Evolutionary conservation across 345 rosid genomes (phyloP), one percentile per base, ranked within the genome.

Genomic region (Murraya koenigii): DNA sequence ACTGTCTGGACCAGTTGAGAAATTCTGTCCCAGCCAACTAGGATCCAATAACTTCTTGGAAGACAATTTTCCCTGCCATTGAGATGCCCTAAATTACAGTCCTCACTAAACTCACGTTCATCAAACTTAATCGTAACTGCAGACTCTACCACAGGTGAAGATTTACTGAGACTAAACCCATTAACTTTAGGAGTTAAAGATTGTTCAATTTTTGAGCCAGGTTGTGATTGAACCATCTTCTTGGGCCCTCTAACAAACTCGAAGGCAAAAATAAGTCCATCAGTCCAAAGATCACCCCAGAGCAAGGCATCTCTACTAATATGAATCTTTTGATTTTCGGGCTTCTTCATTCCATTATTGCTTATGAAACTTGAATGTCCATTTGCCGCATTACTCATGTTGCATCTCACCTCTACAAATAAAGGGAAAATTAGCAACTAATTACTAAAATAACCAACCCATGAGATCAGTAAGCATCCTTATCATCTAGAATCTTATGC

Each of bases 201-300:
- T 28, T 20, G 66, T 3, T 22, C 10, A 60, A 76, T 1, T 15
- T 77, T 86, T 63, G 81, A 63, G 36, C 35, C 66, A 22, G 60
- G 44, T 39, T 78, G 82, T n/a, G 66, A 47, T 30, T 66, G 77
- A 69, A 56, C 28, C 71, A 26, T 71, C 77, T 78, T 87, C 78
- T 69, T 79, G 39, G 19, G 80, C 73, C 82, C 80, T 77, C 64
- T 69, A 78, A 80, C 66, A 58, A 75, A 86, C 75, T 89, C 91
- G n/a, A 89, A 89, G 55, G 89, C 94, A 75, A 90, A 87, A 17
- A 87, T 84, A 22, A 89, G 89, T 22, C 94, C 92, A 78, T 90
- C 75, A 4, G 64, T 87, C 94, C 94, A 87, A 36, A 89, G 86
- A 58, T 84, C 83, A 56, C 70, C 77, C 19, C 73, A 77, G 35